Base-by-base conservation (phyloP, 441 rosid species). In the Breynia disticha region DNA sequence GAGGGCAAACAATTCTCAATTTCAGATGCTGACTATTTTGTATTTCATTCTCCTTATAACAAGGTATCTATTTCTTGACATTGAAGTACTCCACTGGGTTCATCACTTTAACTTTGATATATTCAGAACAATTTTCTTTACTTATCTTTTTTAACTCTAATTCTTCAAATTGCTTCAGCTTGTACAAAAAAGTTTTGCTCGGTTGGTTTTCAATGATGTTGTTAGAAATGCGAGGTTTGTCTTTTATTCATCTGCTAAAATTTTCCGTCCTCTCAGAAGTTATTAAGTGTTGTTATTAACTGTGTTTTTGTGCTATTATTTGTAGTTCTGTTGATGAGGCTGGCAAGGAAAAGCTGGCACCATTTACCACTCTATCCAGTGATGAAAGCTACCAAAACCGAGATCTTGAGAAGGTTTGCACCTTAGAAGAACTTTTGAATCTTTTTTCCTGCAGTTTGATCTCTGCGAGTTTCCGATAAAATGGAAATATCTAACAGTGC, bases 21-120 rank as follows among this genome's bases (percentile, higher is more conserved):
- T 41, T 62, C 74, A 53, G 94, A 89, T 71, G 89, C 84, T 19
- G 94, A 78, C 4, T 87, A 83, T 64, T 60, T 84, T 66, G 87
- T 83, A 47, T 94, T 89, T 67, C 99, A 94, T 75, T 94, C 99
- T 56, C 97, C 99, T 14, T 93, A 94, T 72, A 94, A 94, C 86
- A 89, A 94, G 88, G 99, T 87, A 63, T 18, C 13, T 48, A 43
- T 48, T 48, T 38, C 24, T 41, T 46, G 50, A 47, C 45, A 39
- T 32, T 4, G 10, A 39, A 51, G 35, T 55, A 4, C 49, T 28
- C 43, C n/a, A n/a, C n/a, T 54, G 11, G 18, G 57, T 59, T 48
- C 47, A 13, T 45, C 45, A 20, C 7, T 1, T 38, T 37, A 44
- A 41, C 24, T 63, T 50, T 1, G n/a, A 15, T 11, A 41, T 41